A percentile compares a stretch with the other conserved stretches of the same genome.
Conservation (phyloP, 306 rosid species). For the Citrullus amarus region DNA sequence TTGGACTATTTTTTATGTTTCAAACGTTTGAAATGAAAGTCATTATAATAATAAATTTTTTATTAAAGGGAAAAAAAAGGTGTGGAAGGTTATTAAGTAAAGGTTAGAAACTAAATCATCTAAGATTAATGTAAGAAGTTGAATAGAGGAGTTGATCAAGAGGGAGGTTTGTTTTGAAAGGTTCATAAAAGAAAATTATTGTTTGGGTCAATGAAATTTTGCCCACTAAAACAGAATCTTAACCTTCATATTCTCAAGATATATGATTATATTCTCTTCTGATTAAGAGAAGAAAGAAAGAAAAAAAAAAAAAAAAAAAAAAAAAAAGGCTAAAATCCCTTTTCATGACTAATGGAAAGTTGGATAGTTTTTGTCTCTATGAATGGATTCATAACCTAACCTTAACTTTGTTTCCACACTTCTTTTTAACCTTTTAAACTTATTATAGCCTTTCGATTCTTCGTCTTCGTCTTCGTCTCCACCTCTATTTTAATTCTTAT, state of each 20-base stretch:
- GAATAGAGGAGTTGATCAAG: not conserved
- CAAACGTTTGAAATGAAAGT: too few species aligned
- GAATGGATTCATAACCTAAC: not conserved
- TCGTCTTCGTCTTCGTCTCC: too few species aligned
- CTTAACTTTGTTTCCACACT: not conserved
- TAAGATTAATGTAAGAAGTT: not conserved
- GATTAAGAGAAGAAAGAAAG: not conserved
- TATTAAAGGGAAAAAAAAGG: too few species aligned
- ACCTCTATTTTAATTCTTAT: too few species aligned
- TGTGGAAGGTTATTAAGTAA: not conserved
- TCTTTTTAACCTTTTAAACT: not conserved
- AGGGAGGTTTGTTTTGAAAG: not conserved
- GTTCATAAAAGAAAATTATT: not conserved
- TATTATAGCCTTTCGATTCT: not conserved
- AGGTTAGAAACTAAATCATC: not conserved
- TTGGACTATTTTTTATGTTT: too few species aligned
- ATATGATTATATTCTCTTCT: not conserved
- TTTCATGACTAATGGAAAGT: not conserved
- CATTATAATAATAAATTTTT: too few species aligned
- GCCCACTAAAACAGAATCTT: conserved; percentile 3
- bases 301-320: too few species aligned
- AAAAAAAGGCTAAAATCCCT: not conserved
- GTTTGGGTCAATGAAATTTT: not conserved
- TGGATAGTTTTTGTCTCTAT: not conserved
- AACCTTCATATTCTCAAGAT: not conserved